A percentile compares a stretch with the other conserved stretches of the same genome.
phyloP scores from a whole-genome alignment of 2,329 filamentous ascomycete species.

The Stachybotrys elegans region DNA sequence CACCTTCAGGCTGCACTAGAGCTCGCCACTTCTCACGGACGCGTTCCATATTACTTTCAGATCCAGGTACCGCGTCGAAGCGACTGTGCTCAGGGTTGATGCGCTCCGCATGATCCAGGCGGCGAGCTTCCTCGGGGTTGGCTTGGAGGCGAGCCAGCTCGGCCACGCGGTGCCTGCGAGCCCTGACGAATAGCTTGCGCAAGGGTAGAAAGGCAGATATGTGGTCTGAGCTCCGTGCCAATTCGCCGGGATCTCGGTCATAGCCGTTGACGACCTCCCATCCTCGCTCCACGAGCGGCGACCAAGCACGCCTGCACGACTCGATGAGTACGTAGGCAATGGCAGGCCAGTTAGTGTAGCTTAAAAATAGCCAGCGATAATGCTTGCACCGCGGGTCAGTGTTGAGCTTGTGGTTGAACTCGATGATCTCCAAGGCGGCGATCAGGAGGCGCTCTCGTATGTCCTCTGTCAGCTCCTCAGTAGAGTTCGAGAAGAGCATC shows the following conservation, averaged over 20 bases:
- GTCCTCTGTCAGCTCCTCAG: constrained; percentile 52
- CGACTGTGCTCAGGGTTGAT: constrained; percentile 36
- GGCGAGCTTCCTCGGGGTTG: constrained; percentile 42
- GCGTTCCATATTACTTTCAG: constrained; percentile 41
- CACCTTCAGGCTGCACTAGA: constrained; percentile 34
- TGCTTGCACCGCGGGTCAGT: constrained; percentile 45
- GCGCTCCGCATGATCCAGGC: constrained; percentile 45
- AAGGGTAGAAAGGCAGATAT: constrained; percentile 49
- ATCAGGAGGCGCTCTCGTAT: constrained; percentile 65
- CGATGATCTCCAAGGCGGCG: constrained; percentile 69
- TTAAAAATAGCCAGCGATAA: constrained; percentile 46
- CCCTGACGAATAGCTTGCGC: constrained; percentile 48
- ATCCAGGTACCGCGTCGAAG: constrained; percentile 43
- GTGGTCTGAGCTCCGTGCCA: constrained; percentile 39
- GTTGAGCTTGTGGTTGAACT: constrained; percentile 61
- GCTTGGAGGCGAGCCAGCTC: constrained; percentile 45
- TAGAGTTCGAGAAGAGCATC: constrained; percentile 55
- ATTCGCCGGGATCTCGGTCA: constrained; percentile 33
- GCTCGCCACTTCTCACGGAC: constrained; percentile 45
- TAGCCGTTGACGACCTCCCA: constrained; percentile 41
- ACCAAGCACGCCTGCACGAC: constrained; percentile 41
- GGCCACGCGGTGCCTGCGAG: constrained; percentile 43
- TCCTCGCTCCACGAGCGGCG: constrained; percentile 42
- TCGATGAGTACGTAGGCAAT: constrained; percentile 45
- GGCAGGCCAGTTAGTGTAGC: constrained; percentile 47